Evolutionary conservation across 805 yeast species (phyloP), one percentile per base, ranked within the genome.

Genomic region (Candida andamanensis): DNA sequence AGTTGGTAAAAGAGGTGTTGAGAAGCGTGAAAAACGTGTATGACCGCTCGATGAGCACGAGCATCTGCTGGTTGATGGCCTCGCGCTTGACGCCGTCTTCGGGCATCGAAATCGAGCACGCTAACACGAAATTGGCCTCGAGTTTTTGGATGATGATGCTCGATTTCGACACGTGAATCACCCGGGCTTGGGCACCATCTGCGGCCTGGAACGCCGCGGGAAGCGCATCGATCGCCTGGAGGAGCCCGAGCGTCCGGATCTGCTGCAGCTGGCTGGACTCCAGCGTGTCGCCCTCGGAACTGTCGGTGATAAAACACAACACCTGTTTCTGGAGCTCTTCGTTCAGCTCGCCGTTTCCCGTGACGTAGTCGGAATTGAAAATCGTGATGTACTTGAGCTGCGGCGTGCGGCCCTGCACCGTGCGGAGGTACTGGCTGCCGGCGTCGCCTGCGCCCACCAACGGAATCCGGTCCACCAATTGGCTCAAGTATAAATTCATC

Each of bases 211-310:
- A 60, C 20, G 49, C 56, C 4, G 37, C 30, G 6, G 52, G 50
- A 28, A 65, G 46, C 15, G 62, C 52, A 26, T 47, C 50, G 3
- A 62, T 49, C 3, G 70, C 70, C 27, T 63, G 52, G 7, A 62
- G 43, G 12, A 65, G 38, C 0, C 71, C 69, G 7, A 65, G 40
- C 2, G 54, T 35, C 18, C 56, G 50, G 18, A 63, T 26, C 24
- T 58, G 57, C 24, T 56, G 58, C 9, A 43, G 37, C 26, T 32
- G 38, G 27, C 32, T 39, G 4, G 29, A 32, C 13, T 30, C 39
- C 4, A 30, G 29, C 11, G 34, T 33, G 14, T 33, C 37, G 3
- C 34, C 33, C 6, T 33, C 41, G 3, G 35, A 37, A 7, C 35
- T 33, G 4, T 39, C 27, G 2, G 55, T 40, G 17, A 51, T 40